Conservation (phyloP, 2,329 filamentous ascomycete species). For the Lecanosticta acicola region DNA sequence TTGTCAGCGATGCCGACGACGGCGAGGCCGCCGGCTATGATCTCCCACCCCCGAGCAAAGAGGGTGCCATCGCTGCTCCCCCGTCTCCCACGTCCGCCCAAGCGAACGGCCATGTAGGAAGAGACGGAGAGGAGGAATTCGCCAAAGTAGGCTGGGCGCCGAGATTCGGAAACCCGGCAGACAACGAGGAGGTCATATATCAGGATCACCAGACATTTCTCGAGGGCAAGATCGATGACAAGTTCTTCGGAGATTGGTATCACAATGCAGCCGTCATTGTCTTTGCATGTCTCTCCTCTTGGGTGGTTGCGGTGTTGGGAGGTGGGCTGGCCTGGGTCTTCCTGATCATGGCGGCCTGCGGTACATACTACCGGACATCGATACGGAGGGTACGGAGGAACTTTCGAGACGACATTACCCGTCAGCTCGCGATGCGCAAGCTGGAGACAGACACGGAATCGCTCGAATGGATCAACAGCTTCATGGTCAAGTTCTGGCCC, state of each 20-base stretch:
- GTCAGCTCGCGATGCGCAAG: conserved; percentile 79
- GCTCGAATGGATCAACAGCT: conserved; percentile 98
- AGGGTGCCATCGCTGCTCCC: conserved; percentile 55
- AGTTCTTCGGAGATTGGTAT: conserved; percentile 97
- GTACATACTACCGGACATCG: conserved; percentile 94
- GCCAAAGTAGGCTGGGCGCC: conserved; percentile 78
- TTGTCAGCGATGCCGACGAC: conserved; percentile 76
- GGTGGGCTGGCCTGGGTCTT: conserved; percentile 91
- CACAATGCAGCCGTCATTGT: conserved; percentile 93
- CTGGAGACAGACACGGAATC: conserved; percentile 88
- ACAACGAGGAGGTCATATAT: conserved; percentile 55
- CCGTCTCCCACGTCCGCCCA: conserved; percentile 42
- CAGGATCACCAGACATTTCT: conserved; percentile 85
- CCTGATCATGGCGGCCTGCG: conserved; percentile 84
- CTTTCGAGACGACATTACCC: conserved; percentile 87
- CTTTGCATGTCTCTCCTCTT: conserved; percentile 85
- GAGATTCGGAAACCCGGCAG: conserved; percentile 66
- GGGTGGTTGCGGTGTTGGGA: conserved; percentile 82
- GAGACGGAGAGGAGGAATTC: conserved; percentile 46
- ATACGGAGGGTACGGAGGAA: conserved; percentile 89
- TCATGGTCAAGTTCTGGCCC: conserved; percentile 97
- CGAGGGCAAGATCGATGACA: conserved; percentile 77
- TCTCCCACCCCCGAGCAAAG: conserved; percentile 68
- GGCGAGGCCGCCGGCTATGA: conserved; percentile 65
- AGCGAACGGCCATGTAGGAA: conserved; percentile 49